Base-by-base conservation (phyloP, 2,329 filamentous ascomycete species). In the Arthroderma uncinatum region DNA sequence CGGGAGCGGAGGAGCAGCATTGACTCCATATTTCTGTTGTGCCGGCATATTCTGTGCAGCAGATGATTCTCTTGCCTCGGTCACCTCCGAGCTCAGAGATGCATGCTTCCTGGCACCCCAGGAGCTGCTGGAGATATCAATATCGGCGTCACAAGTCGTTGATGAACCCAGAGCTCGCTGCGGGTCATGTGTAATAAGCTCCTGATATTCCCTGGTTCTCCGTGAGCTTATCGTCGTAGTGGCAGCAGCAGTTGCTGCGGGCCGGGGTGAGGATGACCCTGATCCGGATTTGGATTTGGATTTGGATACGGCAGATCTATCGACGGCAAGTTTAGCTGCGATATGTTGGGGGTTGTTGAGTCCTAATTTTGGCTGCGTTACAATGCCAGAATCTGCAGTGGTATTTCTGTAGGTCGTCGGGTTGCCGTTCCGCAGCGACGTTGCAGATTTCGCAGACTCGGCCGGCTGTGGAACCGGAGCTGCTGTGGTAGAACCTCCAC, bases 301-400 rank as follows among this genome's bases (percentile, higher is more conserved):
- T 21, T 44, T 16, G 6, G 39, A 14, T 44, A 5, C 12, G n/a
- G 33, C 4, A 33, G 67, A 68, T 58, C 63, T 66, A 57, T 64
- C 64, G 4, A 65, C 67, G 30, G 71, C 70, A 23, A 71, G 61
- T 48, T 67, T 65, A 19, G 71, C 69, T 47, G 71, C 70, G 50
- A 72, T 66, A 37, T 67, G 64, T 53, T 69, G 70, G 9, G 67
- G 62, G 6, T 61, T 63, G 37, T 52, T 14, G 16, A 16, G 47
- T 3, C 25, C 47, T 33, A 50, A 30, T 30, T 50, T 50, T 50
- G 47, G 47, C 25, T 33, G 47, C 47, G 47, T 50, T 30, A 50
- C 25, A 9, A 30, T 50, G 25, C 19, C 16, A 48, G 44, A 12
- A n/a, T 28, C 14, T 30, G 25, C 12, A 7, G 12, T 30, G 9